These are phyloP conservation scores for Berkeleyomyces rouxiae DNA, from an alignment of 2,329 filamentous ascomycete species.

Conservation along the genomic window DNA sequence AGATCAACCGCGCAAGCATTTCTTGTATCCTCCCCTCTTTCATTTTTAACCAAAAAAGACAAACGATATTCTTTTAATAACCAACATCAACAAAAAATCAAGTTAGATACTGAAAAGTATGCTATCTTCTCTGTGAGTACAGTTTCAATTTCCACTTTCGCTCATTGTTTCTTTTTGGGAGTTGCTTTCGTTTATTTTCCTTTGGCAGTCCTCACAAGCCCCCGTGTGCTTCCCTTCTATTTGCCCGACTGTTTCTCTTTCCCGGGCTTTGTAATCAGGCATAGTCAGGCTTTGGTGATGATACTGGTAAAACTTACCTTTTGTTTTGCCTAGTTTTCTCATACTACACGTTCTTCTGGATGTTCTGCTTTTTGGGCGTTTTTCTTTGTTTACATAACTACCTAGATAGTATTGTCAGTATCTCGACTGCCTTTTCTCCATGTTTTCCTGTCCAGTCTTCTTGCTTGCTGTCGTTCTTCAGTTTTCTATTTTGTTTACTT, in stretches of 20 bases:
- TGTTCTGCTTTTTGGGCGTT: no score
- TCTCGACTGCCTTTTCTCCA: not conserved
- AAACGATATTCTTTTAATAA: not conserved
- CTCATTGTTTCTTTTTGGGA: not conserved
- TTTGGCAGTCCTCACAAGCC: not conserved
- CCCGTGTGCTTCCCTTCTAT: not conserved
- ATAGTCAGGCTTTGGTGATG: not conserved
- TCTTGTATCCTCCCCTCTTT: not conserved
- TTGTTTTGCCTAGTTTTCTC: not conserved
- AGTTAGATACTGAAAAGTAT: not conserved
- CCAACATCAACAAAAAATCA: not conserved
- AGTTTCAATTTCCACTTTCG: not conserved
- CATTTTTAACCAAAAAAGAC: not conserved
- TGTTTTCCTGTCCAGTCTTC: not conserved
- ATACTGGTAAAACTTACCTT: not conserved
- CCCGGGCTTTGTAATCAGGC: not conserved
- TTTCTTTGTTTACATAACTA: not conserved
- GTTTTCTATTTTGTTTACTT: not conserved
- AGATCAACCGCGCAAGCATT: not conserved
- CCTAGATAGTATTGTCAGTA: not conserved
- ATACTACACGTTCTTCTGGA: not conserved
- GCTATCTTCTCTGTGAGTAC: not conserved
- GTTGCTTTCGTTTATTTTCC: not conserved
- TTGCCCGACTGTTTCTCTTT: not conserved
- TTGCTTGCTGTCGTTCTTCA: no score